phyloP scores from a whole-genome alignment of 1,139 yeast genomes.

The Debaryomyces coudertii region DNA sequence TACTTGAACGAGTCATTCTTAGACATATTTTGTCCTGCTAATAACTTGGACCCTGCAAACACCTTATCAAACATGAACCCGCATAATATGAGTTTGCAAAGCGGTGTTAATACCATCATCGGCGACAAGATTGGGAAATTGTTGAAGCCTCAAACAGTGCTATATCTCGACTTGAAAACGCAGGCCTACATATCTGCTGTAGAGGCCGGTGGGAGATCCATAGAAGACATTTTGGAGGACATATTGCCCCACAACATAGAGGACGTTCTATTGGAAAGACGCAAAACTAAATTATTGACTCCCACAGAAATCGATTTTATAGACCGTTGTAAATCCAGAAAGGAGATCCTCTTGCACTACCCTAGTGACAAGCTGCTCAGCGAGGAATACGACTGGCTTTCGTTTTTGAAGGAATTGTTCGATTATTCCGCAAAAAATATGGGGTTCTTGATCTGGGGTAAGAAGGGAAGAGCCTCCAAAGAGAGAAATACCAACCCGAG shows the following conservation, averaged over 20 bases:
- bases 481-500: slow-evolving; percentile 14
- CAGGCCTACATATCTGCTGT: slow-evolving; percentile 92
- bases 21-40: slow-evolving; percentile 78
- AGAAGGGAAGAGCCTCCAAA: slow-evolving; percentile 43
- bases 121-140: slow-evolving; percentile 58
- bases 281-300: slow-evolving; percentile 42
- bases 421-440: slow-evolving; percentile 79
- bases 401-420: slow-evolving; percentile 60
- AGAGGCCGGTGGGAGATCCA: slow-evolving; percentile 69
- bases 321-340: slow-evolving; percentile 68
- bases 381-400: slow-evolving; percentile 38
- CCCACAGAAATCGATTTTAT: slow-evolving; percentile 77
- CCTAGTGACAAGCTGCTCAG: slow-evolving; percentile 44
- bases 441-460: slow-evolving; percentile 74
- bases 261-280: slow-evolving; percentile 32
- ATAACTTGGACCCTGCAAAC: slow-evolving; percentile 46
- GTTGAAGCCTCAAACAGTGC: slow-evolving; percentile 75
- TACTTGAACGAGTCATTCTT: slow-evolving; percentile 81
- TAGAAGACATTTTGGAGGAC: slow-evolving; percentile 71
- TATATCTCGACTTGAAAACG: slow-evolving; percentile 85
- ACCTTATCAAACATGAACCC: slow-evolving; percentile 44
- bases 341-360: slow-evolving; percentile 58
- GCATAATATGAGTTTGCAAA: slow-evolving; percentile 38
- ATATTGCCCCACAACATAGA: slow-evolving; percentile 73
- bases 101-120: slow-evolving; percentile 39